Evolutionary conservation across 148 eudicot species (phyloP), one percentile per base, ranked within the genome.

Genomic region (Arbutus unedo): DNA sequence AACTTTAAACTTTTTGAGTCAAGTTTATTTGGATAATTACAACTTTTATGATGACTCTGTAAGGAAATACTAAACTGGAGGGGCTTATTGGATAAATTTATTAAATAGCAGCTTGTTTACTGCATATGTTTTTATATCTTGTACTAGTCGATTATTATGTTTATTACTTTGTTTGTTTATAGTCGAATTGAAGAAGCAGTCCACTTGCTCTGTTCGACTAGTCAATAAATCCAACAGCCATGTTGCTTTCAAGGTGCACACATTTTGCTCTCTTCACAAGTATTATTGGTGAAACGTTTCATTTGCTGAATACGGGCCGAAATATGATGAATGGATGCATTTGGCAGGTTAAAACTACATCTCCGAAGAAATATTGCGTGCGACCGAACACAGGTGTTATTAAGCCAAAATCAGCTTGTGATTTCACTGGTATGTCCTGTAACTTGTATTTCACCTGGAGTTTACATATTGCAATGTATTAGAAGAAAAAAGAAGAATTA

Each of bases 321-420:
- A 66, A 8, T n/a, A 56, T 16, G 8, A 66, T 74, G 8, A 47
- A 70, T 53, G 49, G 2, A 74, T 74, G 67, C 60, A 21, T 56
- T 41, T 81, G 79, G 86, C 96, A 94, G 98, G 92, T 94, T 60
- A 94, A 96, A 85, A 96, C 98, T 66, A 96, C 98, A 73, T 94
- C 94, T 62, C 98, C 97, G 4, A 96, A 94, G 89, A 96, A 94
- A 82, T 96, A 96, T 78, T 93, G 93, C 73, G 98, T 96, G 81
- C 87, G 93, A 79, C 98, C 98, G 21, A 96, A 93, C 84, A 89
- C 88, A 48, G 98, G 98, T 25, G 83, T 93, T 44, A 80, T 96
- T 77, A 78, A 86, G 80, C 98, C 98, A n/a, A 91, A 89, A 54
- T 88, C 88, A 83, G 78, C 84, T 64, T 89, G 82, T 85, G 95